phyloP scores from a whole-genome alignment of 345 rosid genomes.

The Pistacia vera region DNA sequence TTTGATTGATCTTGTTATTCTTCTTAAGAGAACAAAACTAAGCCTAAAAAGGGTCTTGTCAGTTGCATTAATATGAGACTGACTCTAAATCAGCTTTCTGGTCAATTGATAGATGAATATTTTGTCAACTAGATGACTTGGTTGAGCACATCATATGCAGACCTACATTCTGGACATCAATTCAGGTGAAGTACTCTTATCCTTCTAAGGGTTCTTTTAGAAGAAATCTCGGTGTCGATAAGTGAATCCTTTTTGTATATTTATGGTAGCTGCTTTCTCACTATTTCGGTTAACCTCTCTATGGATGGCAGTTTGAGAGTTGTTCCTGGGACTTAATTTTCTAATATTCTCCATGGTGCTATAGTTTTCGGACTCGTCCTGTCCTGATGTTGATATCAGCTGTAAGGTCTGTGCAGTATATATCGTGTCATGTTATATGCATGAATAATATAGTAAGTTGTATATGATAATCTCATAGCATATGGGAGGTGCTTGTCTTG shows the following conservation, averaged over 20 bases:
- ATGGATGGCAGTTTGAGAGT: slow-evolving; percentile 44
- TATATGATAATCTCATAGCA: not conserved
- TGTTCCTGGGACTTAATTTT: slow-evolving; percentile 33
- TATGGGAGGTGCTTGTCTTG: not conserved
- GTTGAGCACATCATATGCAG: slow-evolving; percentile 59
- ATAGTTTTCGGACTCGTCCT: slow-evolving; percentile 17
- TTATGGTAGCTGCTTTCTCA: slow-evolving; percentile 24
- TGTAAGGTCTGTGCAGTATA: slow-evolving; percentile 17
- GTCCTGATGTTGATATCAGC: slow-evolving; percentile 13
- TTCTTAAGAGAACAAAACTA: slow-evolving; percentile 15
- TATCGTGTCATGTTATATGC: slow-evolving; percentile 21
- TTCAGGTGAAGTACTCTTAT: slow-evolving; percentile 51
- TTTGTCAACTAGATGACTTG: slow-evolving; percentile 64
- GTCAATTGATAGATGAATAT: slow-evolving; percentile 65
- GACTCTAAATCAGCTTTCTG: slow-evolving; percentile 54
- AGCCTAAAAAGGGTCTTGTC: slow-evolving; percentile 24
- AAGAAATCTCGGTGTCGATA: slow-evolving; percentile 14
- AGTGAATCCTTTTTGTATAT: slow-evolving; percentile 15
- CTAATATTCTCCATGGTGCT: slow-evolving; percentile 37
- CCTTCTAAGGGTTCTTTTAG: slow-evolving; percentile 17
- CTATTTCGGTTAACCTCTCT: slow-evolving; percentile 19
- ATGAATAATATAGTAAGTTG: slow-evolving; percentile 5
- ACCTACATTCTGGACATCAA: slow-evolving; percentile 37
- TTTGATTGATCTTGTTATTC: slow-evolving; percentile 13
- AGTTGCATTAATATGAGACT: slow-evolving; percentile 25